Evolutionary conservation across 257 asterid species (phyloP).

Genomic region (Ballota nigra): DNA sequence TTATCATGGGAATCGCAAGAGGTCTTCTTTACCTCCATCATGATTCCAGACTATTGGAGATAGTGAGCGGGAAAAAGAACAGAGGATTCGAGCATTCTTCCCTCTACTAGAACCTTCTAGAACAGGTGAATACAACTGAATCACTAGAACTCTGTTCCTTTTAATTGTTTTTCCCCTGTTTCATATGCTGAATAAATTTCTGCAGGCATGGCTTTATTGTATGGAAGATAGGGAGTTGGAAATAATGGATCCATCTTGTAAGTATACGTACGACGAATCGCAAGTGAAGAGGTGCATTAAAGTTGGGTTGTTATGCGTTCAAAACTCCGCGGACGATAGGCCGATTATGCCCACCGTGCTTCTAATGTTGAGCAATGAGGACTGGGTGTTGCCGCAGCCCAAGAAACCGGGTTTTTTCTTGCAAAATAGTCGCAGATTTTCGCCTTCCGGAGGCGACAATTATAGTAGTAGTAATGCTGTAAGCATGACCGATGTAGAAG

Average conservation of each 20-base stretch:
- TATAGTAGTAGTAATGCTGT: not conserved
- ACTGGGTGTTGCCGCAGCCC: slow-evolving; percentile 6
- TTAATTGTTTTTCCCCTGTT: not conserved
- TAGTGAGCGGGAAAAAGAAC: slow-evolving; percentile 14
- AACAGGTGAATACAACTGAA: not conserved
- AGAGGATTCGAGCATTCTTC: not conserved
- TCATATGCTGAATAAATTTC: not conserved
- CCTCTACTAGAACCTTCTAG: slow-evolving; percentile 9
- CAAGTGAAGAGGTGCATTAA: slow-evolving; percentile 18
- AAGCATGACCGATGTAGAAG: not conserved
- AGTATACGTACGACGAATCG: not conserved
- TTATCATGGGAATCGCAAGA: slow-evolving; percentile 24
- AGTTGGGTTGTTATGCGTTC: slow-evolving; percentile 21
- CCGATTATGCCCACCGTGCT: slow-evolving; percentile 12
- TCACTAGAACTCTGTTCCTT: not conserved
- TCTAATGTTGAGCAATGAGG: slow-evolving; percentile 18
- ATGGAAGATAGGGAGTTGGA: slow-evolving; percentile 9
- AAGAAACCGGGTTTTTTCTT: slow-evolving; percentile 12
- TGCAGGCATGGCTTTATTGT: slow-evolving; percentile 18
- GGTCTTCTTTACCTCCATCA: slow-evolving; percentile 33
- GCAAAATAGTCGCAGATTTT: not conserved
- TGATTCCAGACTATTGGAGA: slow-evolving; percentile 22
- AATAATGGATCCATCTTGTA: slow-evolving; percentile 10
- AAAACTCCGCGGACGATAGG: slow-evolving; percentile 15
- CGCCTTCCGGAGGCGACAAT: not conserved